Conservation (phyloP, 257 asterid genomes). For the Plectranthus barbatus region DNA sequence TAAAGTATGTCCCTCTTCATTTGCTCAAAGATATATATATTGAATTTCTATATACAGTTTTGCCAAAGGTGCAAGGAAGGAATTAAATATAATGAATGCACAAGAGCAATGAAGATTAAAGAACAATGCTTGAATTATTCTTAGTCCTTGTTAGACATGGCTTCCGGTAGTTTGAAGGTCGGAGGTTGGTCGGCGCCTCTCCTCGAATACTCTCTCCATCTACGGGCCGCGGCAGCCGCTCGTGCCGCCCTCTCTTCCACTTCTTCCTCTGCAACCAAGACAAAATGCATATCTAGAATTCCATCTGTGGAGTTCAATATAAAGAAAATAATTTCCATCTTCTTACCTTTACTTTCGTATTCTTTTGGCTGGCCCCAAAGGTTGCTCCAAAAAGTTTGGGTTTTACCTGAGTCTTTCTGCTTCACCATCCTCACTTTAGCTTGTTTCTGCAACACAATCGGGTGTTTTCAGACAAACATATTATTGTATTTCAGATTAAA, state of each 20-base stretch:
- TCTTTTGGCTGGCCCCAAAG: conserved; percentile 62
- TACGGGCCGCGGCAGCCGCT: conserved; percentile 93
- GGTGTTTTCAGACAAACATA: too few relatives aligned
- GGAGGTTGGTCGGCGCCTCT: conserved; percentile 79
- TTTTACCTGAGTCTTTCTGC: conserved; percentile 56
- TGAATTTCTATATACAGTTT: too few relatives aligned
- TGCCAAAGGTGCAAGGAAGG: too few relatives aligned
- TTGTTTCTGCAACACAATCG: conserved; percentile 54
- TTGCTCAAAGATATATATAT: too few relatives aligned
- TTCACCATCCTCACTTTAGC: conserved; percentile 71
- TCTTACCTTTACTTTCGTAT: conserved; percentile 37
- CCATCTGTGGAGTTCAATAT: too few relatives aligned
- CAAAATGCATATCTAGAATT: too few relatives aligned
- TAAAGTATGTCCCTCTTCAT: too few relatives aligned
- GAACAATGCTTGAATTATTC: too few relatives aligned
- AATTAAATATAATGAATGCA: too few relatives aligned
- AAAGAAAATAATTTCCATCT: too few relatives aligned
- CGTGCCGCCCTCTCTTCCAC: conserved; percentile 61
- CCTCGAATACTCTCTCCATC: conserved; percentile 97
- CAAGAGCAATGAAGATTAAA: too few relatives aligned
- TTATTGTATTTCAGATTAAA: too few relatives aligned
- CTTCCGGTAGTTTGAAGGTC: conserved; percentile 76
- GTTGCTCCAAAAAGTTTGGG: conserved; percentile 63
- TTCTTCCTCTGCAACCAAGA: conserved; percentile 51
- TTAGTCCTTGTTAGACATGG: conserved; percentile 44